phyloP scores from a whole-genome alignment of 345 rosid genomes.

The Syzygium oleosum region DNA sequence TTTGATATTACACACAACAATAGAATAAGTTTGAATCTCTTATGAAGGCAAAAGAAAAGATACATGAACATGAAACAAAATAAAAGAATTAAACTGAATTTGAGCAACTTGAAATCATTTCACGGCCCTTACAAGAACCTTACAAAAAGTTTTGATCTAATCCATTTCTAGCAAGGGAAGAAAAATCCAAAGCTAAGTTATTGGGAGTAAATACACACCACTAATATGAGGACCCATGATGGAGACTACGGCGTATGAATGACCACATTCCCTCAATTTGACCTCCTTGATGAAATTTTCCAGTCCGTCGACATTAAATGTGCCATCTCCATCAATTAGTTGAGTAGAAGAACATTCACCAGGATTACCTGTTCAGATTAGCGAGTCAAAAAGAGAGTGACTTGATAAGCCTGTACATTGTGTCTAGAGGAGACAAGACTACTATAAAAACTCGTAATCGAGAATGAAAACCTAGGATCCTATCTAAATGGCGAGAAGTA shows the following conservation, averaged over 20 bases:
- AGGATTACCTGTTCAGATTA: conserved; percentile 16
- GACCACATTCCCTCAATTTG: conserved; percentile 69
- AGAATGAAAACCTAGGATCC: background rate
- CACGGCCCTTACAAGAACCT: too few relatives aligned
- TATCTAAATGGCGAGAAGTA: background rate
- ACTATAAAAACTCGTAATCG: background rate
- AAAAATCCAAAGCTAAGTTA: background rate
- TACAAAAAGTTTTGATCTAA: background rate
- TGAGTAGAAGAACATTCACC: conserved; percentile 71
- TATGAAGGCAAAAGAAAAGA: background rate
- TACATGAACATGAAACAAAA: background rate
- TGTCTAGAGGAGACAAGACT: background rate
- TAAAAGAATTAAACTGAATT: too few relatives aligned
- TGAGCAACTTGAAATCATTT: background rate
- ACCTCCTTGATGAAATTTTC: conserved; percentile 69
- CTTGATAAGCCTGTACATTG: background rate
- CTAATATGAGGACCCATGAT: conserved; percentile 99
- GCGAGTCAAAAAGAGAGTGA: background rate
- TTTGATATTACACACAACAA: background rate
- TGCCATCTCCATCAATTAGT: conserved; percentile 88
- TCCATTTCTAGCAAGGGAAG: background rate
- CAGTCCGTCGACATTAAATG: conserved; percentile 54
- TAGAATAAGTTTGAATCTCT: background rate
- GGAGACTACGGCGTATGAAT: conserved; percentile 85
- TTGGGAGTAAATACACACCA: conserved; percentile 39